Base-by-base conservation (phyloP, 1,284 basidiomycete species). In the Ceratobasidium sp. region DNA sequence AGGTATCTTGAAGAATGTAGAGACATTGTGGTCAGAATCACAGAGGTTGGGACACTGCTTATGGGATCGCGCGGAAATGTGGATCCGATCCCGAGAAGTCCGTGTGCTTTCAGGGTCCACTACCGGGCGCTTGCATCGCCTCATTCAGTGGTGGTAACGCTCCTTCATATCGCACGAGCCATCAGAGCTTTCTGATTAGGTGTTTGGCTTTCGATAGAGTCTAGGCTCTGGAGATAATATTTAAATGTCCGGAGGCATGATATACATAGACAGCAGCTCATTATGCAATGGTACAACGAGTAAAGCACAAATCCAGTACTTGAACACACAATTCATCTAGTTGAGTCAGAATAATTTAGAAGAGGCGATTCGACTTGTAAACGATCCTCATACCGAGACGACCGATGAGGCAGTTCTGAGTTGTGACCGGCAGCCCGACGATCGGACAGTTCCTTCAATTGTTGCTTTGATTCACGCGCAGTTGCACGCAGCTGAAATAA, bases 71-170 rank as follows among this genome's bases (percentile, higher is more conserved):
- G 49, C 38, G 43, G 34, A 32, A 47, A 32, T 31, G 42, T 17
- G 52, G 52, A 25, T 54, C 12, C 27, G 52, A 54, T 54, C 31
- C 64, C 64, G 52, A 67, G 27, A 27, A 40, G 13, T 12, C 64
- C 62, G 31, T 15, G 31, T n/a, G n/a, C 32, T n/a, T 35, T 34
- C 52, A 54, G 52, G 32, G 50, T n/a, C 50, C 47, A 31, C 20
- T 27, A 31, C 31, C 35, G 40, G 40, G 64, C 64, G 64, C 64
- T 67, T 55, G 40, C 64, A 67, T 40, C 17, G 64, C 64, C 50
- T 55, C 52, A 22, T 8, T n/a, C 35, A 32, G 32, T 49, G 29
- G 40, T 38, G 27, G 49, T 49, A 65, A 67, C 64, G n/a, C n/a
- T n/a, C n/a, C n/a, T n/a, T n/a, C 25, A 15, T 15, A 22, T 7